Evolutionary conservation across 2,329 filamentous ascomycete genomes (phyloP), one percentile per base, ranked within the genome.

Genomic region (Aspergillus persii): DNA sequence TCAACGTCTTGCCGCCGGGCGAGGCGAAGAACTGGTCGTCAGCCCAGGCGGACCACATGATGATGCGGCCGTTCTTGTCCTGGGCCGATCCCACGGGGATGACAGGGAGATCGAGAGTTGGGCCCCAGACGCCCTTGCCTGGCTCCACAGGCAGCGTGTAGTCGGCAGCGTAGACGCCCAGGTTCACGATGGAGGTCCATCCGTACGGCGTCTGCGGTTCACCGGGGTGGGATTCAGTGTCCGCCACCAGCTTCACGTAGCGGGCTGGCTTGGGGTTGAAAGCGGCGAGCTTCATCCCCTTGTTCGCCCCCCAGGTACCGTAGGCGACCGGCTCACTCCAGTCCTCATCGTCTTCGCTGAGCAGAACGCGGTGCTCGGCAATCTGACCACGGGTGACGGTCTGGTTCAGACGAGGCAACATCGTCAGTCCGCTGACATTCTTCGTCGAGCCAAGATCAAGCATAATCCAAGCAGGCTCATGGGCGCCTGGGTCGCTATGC

Each of bases 261-360:
- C 58, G 55, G 8, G 63, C 66, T 3, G 5, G 49, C 8, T 51
- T 55, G 12, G 64, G 56, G 36, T 64, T 51, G 27, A 68, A 65
- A 50, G 56, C 63, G 18, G 66, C 56, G 18, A 68, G 27, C 56
- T 68, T 68, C 11, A 53, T 44, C 4, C 61, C 62, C 33, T 59
- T 63, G 53, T 66, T 64, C 8, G 49, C 59, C 29, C 63, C 61
- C 66, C 66, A 68, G 47, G 57, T 61, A 8, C 64, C 64, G 46
- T 68, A 68, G 3, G 66, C 64, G 8, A 68, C 64, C 4, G 31
- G 31, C n/a, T 49, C 52, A 3, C 30, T 56, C 66, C 66, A 66
- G 5, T 33, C 46, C 4, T n/a, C 5, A 11, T 39, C 33, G 27
- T 61, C 59, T 44, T 36, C 33, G 18, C 39, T 49, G 27, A 61